Evolutionary conservation across 2,329 filamentous ascomycete species (phyloP), one percentile per base, ranked within the genome.

Genomic region (Diaporthe ilicicola): DNA sequence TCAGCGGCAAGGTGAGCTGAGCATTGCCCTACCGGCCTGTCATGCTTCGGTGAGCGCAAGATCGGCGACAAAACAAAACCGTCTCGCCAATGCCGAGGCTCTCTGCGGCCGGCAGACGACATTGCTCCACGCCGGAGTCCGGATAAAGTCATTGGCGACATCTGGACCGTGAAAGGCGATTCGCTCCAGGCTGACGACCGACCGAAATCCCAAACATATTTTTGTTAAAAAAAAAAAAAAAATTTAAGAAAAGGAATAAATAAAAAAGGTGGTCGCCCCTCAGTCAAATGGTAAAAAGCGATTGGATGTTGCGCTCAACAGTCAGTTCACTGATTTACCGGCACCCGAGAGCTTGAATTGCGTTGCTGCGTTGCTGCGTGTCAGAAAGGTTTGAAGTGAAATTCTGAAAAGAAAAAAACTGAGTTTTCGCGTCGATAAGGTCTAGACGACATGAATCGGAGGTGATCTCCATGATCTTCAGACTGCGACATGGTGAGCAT

Each of bases 381-480:
- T 64, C 59, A 64, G 59, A 37, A 50, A 37, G 44, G 59, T 64
- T 64, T 50, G 59, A 50, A 64, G 29, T 64, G 29, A 27, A 62
- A 64, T 50, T 27, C n/a, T 50, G 59, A 64, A 27, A 48, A 50
- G 44, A 48, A 50, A 17, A 19, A 44, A 50, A 34, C 4, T 4
- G 44, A 64, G 59, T 29, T 24, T 8, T 29, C n/a, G 29, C 13
- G n/a, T 19, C n/a, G 44, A 24, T 42, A 27, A 37, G 59, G 42
- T 27, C 59, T 37, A 64, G 59, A 50, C 44, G 59, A 64, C 44
- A 34, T 64, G 59, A 64, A 50, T 64, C 44, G 44, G n/a, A 24
- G 34, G 44, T 37, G 59, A 64, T 64, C 59, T 64, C 44, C 59
- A 64, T 50, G 59, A 64, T 64, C 44, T 64, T 64, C 59, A 37